Evolutionary conservation across 257 asterid genomes (phyloP).

Genomic region (Ilex aquifolium): DNA sequence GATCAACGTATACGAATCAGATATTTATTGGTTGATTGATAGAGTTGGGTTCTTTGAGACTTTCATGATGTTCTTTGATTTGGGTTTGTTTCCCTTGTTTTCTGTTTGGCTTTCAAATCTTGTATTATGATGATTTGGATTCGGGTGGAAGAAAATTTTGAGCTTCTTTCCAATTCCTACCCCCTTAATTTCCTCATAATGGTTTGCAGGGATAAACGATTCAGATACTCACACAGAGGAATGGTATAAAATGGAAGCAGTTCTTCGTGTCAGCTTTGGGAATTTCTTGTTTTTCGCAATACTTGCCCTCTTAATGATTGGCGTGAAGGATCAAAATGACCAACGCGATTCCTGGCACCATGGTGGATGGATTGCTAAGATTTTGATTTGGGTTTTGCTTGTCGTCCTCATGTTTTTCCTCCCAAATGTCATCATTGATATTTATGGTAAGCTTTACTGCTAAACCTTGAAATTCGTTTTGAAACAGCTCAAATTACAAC

Average conservation of each 20-base stretch:
- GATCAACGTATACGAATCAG: background rate
- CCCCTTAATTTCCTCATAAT: constrained; percentile 14
- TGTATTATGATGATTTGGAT: background rate
- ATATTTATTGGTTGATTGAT: no score
- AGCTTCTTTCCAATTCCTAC: background rate
- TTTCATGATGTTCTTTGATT: background rate
- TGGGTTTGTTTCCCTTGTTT: constrained; percentile 5
- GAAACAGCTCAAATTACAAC: no score
- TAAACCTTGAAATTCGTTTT: background rate
- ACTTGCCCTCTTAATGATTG: constrained; percentile 82
- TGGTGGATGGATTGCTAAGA: constrained; percentile 83
- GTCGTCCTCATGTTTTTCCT: constrained; percentile 79
- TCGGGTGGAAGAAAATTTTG: background rate
- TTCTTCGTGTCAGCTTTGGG: constrained; percentile 97
- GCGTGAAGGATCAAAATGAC: constrained; percentile 90
- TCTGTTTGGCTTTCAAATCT: background rate
- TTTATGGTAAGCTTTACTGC: constrained; percentile 53
- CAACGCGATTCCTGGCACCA: constrained; percentile 88
- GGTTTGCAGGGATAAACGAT: constrained; percentile 72
- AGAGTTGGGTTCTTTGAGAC: no score
- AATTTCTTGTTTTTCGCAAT: constrained; percentile 82
- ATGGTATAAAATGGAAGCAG: constrained; percentile 86
- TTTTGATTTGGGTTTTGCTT: constrained; percentile 76
- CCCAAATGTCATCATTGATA: constrained; percentile 52
- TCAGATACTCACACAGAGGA: constrained; percentile 59